Evolutionary conservation across 495 filamentous ascomycete genomes (phyloP), one percentile per base, ranked within the genome.

Genomic region (Penicillium tannophilum): DNA sequence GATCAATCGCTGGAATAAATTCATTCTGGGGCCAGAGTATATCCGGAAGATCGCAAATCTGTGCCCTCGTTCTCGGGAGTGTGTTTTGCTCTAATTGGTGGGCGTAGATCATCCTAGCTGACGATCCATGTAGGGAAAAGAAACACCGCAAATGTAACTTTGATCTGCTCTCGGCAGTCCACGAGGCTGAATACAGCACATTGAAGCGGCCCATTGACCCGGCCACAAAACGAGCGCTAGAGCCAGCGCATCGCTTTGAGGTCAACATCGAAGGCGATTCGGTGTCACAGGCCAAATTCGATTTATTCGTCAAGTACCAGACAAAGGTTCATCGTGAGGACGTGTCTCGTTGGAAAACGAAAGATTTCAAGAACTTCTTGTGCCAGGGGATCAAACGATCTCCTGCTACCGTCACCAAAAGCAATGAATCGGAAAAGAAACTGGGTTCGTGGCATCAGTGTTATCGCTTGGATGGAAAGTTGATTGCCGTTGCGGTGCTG

Each of bases 401-500:
- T 17, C 82, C 76, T 2, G 52, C 72, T 31, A 39, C 52, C 1
- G 6, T 56, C 35, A 59, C 57, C 10, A 73, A 70, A 8, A 60
- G 69, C 6, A 62, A 78, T 24, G 74, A 81, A 36, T 82, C 80
- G 17, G 79, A 82, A 53, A 84, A 86, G 52, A 80, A 80, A 63
- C 75, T 95, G 3, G 94, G 94, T 8, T 93, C 90, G n/a, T 97
- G 86, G 73, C 94, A 98, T 68, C 93, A 97, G 71, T 94, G 90
- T 75, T 97, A 98, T 72, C 84, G 94, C 30, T 77, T 98, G 24
- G 92, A 97, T 72, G 94, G 92, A 17, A 82, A 86, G 53, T 82
- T 98, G 35, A 86, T 98, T 36, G 94, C 94, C 16, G 83, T 98
- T 54, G 90, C 88, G 2, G 92, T 98, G 10, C 75, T 98, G 33